phyloP scores from a whole-genome alignment of 352 stramenopile genomes.

The Phytophthora colocasiae region DNA sequence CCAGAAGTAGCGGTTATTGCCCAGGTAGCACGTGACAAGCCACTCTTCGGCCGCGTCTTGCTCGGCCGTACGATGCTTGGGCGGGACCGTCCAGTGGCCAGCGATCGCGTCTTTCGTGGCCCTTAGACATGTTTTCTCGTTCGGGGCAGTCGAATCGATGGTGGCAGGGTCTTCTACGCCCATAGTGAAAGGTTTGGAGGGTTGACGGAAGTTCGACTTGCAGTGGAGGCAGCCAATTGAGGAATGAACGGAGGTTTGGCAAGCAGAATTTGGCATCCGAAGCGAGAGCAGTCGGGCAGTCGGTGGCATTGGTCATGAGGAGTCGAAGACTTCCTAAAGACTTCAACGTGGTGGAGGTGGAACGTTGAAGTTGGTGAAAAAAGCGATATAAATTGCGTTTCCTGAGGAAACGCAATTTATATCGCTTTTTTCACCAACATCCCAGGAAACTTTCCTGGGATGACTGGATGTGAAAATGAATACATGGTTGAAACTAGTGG shows the following conservation, averaged over 20 bases:
- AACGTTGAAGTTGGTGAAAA: conserved; percentile 34
- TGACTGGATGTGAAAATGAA: neutral
- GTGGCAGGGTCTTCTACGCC: conserved; percentile 29
- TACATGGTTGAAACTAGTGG: too few relatives aligned
- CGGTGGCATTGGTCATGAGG: too few relatives aligned
- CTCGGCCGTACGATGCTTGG: conserved; percentile 44
- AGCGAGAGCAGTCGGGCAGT: neutral
- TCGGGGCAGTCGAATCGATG: neutral
- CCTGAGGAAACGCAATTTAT: too few relatives aligned
- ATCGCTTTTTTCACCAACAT: too few relatives aligned
- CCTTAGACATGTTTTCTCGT: conserved; percentile 42
- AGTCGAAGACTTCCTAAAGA: neutral
- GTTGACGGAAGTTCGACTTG: conserved; percentile 14
- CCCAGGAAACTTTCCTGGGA: too few relatives aligned
- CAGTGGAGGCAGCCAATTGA: conserved; percentile 34
- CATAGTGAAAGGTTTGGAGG: conserved; percentile 21
- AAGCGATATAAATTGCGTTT: conserved; percentile 45
- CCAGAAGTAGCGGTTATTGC: conserved; percentile 61
- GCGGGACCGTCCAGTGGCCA: conserved; percentile 60
- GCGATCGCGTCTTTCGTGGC: conserved; percentile 36
- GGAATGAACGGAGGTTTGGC: conserved; percentile 26
- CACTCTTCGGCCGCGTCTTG: conserved; percentile 62
- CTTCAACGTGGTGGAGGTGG: conserved; percentile 20
- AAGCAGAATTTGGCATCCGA: neutral
- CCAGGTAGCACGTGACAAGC: conserved; percentile 57